Percentiles rank a stretch among this genome's conserved stretches.
phyloP scores from a whole-genome alignment of 352 stramenopile genomes.

The Blastocystis sp. region DNA sequence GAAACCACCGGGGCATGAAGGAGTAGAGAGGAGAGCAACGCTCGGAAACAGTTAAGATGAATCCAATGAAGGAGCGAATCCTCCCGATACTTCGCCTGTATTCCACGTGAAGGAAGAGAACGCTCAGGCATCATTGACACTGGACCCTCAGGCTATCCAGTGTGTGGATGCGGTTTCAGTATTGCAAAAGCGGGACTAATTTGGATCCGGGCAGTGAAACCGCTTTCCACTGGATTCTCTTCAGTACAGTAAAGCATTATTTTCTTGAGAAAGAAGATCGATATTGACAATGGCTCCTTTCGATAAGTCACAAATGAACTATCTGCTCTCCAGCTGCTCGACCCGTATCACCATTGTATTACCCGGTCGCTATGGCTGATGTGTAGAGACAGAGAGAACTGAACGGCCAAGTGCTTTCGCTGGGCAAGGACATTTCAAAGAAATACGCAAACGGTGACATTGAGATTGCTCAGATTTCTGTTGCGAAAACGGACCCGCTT shows the following conservation, averaged over 20 bases:
- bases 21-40: no score
- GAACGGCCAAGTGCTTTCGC: conserved; percentile 12
- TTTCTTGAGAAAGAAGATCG: not conserved
- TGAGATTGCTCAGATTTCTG: conserved; percentile 52
- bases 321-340: not conserved
- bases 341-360: conserved; percentile 36
- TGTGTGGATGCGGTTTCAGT: no score
- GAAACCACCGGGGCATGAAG: no score
- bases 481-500: not conserved
- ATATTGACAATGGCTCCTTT: not conserved
- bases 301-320: conserved; percentile 26
- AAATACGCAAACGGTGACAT: conserved; percentile 53
- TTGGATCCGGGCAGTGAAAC: not conserved
- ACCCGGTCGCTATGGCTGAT: not conserved
- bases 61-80: no score
- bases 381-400: conserved; percentile 40
- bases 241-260: not conserved
- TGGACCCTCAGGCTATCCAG: no score
- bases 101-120: no score
- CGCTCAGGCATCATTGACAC: no score
- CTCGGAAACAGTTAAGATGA: no score
- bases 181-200: not conserved
- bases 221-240: conserved; percentile 7
- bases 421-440: conserved; percentile 53
- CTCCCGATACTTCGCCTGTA: no score